These are phyloP conservation scores for Xylaria castorea DNA, from an alignment of 495 filamentous ascomycete genomes.

Conservation along the genomic window DNA sequence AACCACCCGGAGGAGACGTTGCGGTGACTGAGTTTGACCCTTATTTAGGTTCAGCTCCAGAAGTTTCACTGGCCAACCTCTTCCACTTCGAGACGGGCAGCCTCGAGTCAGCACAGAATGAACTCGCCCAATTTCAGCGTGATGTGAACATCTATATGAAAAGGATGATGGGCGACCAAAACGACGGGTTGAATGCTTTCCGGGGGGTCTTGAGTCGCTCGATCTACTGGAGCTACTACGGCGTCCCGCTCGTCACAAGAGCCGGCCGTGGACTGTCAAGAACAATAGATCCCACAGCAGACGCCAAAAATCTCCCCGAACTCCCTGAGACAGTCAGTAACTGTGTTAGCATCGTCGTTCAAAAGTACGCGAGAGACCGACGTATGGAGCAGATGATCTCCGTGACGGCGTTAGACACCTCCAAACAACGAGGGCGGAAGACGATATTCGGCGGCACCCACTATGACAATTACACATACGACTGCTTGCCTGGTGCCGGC, in stretches of 20 bases:
- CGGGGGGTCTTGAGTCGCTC: background rate
- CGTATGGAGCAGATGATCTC: conserved; percentile 8
- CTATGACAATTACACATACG: background rate
- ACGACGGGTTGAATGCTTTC: conserved; percentile 13
- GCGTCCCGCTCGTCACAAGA: conserved; percentile 4
- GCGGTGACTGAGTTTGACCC: background rate
- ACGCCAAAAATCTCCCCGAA: background rate
- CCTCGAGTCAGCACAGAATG: background rate
- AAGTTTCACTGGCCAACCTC: background rate
- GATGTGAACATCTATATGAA: conserved; percentile 11
- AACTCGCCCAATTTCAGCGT: background rate
- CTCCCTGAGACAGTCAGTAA: background rate
- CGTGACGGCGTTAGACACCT: background rate
- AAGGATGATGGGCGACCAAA: conserved; percentile 3
- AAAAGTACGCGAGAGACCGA: conserved; percentile 10
- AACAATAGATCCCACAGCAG: background rate
- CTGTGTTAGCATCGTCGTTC: background rate
- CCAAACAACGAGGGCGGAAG: background rate
- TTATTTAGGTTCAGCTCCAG: background rate
- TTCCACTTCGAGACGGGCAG: conserved; percentile 6
- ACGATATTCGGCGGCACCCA: background rate
- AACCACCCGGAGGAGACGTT: background rate
- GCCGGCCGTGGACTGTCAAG: background rate
- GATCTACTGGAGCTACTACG: conserved; percentile 7
- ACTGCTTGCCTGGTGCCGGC: background rate